Percentiles rank a stretch among this genome's conserved stretches.
Evolutionary conservation across 305 asterid genomes (phyloP).

Genomic region (Salvia sclarea): DNA sequence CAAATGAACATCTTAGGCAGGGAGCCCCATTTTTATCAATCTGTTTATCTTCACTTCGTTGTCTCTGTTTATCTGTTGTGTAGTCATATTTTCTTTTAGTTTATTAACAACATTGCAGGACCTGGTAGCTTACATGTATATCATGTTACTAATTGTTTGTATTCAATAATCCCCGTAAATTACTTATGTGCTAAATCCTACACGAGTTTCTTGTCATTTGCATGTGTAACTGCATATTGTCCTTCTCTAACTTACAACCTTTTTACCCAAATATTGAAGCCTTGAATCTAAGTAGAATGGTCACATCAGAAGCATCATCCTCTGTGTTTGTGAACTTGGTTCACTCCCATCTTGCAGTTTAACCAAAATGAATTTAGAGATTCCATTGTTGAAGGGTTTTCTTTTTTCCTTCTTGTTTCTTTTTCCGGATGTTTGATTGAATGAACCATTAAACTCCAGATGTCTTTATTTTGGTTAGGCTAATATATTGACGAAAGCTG

Average conservation of each 20-base stretch:
- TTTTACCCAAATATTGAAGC: too few species aligned
- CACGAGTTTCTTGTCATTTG: not conserved
- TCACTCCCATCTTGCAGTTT: slow-evolving; percentile 1
- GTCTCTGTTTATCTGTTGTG: slow-evolving; percentile 8
- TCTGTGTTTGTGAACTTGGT: not conserved
- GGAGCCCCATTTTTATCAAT: slow-evolving; percentile 7
- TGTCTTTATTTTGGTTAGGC: slow-evolving; percentile 24
- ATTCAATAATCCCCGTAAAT: slow-evolving; percentile 14
- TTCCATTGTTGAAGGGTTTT: not conserved
- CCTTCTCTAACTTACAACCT: too few species aligned
- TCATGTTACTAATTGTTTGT: slow-evolving; percentile 6
- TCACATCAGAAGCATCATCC: slow-evolving; percentile 6
- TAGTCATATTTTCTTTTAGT: slow-evolving; percentile 1
- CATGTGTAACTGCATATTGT: not conserved
- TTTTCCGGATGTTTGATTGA: not conserved
- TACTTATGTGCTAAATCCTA: not conserved
- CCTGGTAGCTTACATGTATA: not conserved
- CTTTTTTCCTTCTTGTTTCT: not conserved
- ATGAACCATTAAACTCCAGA: slow-evolving; percentile 10
- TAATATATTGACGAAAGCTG: slow-evolving; percentile 1
- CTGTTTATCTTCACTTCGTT: slow-evolving; percentile 21
- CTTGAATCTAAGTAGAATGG: not conserved
- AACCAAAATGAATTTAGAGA: not conserved
- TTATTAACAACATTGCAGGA: not conserved
- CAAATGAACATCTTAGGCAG: not conserved